Evolutionary conservation across 139 green algal species (phyloP).

Genomic region (Coccomyxa sp.): DNA sequence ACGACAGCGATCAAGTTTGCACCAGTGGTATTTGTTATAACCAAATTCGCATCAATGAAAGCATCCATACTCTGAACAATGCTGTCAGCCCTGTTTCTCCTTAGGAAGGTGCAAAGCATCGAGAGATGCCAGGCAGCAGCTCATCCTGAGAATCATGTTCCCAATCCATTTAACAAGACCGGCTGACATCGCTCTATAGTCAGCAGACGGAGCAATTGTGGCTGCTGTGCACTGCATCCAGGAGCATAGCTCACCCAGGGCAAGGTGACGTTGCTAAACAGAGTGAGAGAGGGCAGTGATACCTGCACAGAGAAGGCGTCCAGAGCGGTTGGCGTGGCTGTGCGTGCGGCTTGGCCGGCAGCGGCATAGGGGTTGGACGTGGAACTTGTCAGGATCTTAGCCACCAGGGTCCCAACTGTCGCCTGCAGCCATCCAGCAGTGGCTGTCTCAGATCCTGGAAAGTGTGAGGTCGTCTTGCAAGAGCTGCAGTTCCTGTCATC

Average conservation of each 20-base stretch:
- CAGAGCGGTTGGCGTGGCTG: conserved; percentile 42
- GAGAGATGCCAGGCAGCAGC: no score
- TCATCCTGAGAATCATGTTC: no score
- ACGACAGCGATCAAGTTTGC: background rate
- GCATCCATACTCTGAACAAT: background rate
- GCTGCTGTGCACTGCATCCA: no score
- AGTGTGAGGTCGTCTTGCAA: background rate
- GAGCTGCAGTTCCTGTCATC: background rate
- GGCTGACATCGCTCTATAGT: no score
- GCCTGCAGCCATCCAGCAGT: conserved; percentile 14
- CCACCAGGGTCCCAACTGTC: conserved; percentile 71
- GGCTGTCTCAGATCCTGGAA: background rate
- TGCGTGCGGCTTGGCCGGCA: conserved; percentile 4
- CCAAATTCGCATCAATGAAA: background rate
- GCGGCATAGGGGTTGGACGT: conserved; percentile 43
- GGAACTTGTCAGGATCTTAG: conserved; percentile 78
- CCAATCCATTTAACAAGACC: no score
- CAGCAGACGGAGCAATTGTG: no score
- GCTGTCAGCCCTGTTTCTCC: background rate
- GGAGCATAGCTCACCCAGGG: no score
- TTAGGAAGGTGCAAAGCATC: no score
- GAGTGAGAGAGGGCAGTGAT: background rate
- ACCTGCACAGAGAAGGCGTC: conserved; percentile 93
- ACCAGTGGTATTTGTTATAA: background rate
- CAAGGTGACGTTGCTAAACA: no score